Evolutionary conservation across 2,329 filamentous ascomycete species (phyloP).

Genomic region (Ophiostoma triangulosporum): DNA sequence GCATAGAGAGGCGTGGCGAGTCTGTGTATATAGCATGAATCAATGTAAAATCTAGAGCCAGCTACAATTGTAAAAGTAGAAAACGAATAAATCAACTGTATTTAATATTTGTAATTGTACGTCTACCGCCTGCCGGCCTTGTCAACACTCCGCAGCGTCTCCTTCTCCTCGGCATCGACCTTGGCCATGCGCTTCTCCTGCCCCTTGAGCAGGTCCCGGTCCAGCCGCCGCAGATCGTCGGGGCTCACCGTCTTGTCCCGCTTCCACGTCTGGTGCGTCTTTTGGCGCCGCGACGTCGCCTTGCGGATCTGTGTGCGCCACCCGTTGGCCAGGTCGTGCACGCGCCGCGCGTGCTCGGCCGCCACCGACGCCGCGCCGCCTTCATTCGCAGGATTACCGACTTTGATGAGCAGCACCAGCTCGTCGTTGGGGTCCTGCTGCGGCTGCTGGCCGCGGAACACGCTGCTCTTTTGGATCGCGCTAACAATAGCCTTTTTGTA

Average conservation of each 20-base stretch:
- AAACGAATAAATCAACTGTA: not conserved
- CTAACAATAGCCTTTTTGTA: constrained; percentile 14
- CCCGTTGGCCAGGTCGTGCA: constrained; percentile 32
- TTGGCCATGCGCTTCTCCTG: constrained; percentile 40
- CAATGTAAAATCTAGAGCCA: no score
- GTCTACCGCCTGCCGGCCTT: not conserved
- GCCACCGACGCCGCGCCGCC: not conserved
- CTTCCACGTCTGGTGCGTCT: constrained; percentile 35
- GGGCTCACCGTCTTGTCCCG: constrained; percentile 29
- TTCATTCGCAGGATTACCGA: constrained; percentile 27
- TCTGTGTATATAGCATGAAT: not conserved
- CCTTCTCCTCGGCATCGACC: constrained; percentile 37
- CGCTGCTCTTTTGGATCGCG: constrained; percentile 12
- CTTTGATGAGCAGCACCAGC: constrained; percentile 40
- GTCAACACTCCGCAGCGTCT: constrained; percentile 29
- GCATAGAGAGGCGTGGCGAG: not conserved
- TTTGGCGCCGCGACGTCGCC: constrained; percentile 26
- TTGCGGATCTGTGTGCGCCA: constrained; percentile 37
- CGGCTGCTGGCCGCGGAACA: constrained; percentile 17
- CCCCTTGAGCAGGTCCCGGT: constrained; percentile 34
- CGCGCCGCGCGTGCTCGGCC: constrained; percentile 26
- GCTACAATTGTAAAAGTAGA: not conserved
- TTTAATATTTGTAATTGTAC: no score
- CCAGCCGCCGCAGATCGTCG: constrained; percentile 28
- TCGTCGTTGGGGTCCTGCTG: constrained; percentile 45